phyloP scores from a whole-genome alignment of 2,329 filamentous ascomycete genomes.

The Botrytis fragariae region DNA sequence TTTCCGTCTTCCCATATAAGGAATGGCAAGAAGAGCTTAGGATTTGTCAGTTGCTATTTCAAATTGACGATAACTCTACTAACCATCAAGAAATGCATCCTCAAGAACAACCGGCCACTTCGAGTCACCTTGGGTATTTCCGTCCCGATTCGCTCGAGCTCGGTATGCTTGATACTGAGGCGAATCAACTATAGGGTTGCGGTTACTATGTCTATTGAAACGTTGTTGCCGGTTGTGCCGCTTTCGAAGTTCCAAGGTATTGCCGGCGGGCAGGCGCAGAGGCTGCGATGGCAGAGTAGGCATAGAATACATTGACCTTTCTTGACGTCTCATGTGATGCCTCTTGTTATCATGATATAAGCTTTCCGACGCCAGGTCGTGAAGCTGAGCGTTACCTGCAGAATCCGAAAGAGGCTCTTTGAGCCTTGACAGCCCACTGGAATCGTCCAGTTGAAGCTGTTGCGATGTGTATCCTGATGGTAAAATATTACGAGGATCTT shows the following conservation, averaged over 20 bases:
- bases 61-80: constrained; percentile 33
- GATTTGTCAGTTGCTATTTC: neutral
- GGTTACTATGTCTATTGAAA: constrained; percentile 36
- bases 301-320: constrained; percentile 31
- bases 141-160: constrained; percentile 62
- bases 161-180: constrained; percentile 65
- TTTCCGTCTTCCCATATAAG: constrained; percentile 64
- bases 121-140: constrained; percentile 56
- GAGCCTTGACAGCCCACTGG: constrained; percentile 25
- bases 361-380: constrained; percentile 30
- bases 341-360: constrained; percentile 36
- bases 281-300: constrained; percentile 35
- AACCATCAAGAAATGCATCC: constrained; percentile 66
- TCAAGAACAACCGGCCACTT: constrained; percentile 63
- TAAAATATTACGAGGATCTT: constrained; percentile 30
- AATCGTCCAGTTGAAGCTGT: constrained; percentile 27
- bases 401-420: constrained; percentile 36
- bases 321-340: constrained; percentile 24
- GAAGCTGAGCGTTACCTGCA: constrained; percentile 36
- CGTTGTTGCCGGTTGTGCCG: constrained; percentile 36
- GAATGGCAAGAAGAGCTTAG: constrained; percentile 61
- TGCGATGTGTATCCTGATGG: constrained; percentile 29
- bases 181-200: constrained; percentile 61
- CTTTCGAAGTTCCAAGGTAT: constrained; percentile 35
- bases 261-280: constrained; percentile 26